Conservation (phyloP, 371 early-diverging fungal species). For the Haplosporangium sp. region DNA sequence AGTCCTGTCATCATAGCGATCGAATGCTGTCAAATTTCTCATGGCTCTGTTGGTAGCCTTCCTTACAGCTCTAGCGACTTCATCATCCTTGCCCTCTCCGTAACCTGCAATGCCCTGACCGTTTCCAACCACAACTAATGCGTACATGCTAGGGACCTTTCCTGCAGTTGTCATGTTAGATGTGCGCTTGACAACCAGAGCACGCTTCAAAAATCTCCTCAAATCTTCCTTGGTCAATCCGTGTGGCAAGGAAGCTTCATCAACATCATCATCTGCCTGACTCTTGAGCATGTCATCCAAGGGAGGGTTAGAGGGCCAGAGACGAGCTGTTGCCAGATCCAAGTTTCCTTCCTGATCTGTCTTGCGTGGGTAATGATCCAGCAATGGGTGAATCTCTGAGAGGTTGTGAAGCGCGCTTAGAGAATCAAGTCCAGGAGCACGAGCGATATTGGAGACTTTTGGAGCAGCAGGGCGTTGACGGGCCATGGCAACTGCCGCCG, state of each 20-base stretch:
- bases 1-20: conserved; percentile 96
- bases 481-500: conserved; percentile 32
- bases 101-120: conserved; percentile 95
- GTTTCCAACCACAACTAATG: conserved; percentile 96
- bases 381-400: conserved; percentile 49
- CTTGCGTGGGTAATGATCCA: conserved; percentile 50
- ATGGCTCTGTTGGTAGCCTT: conserved; percentile 93
- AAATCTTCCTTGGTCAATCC: conserved; percentile 51
- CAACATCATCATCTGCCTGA: conserved; percentile 53
- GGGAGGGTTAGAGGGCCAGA: conserved; percentile 44
- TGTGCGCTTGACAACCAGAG: conserved; percentile 81
- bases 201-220: conserved; percentile 72
- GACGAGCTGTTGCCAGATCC: conserved; percentile 33
- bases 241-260: conserved; percentile 51
- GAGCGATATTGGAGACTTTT: conserved; percentile 14
- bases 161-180: conserved; percentile 91
- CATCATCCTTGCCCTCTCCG: conserved; percentile 93
- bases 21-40: conserved; percentile 86
- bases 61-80: conserved; percentile 83
- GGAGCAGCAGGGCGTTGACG: conserved; percentile 36
- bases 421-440: conserved; percentile 38
- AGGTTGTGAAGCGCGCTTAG: conserved; percentile 42
- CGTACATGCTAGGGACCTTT: conserved; percentile 87
- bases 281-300: conserved; percentile 54
- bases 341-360: conserved; percentile 33